Evolutionary conservation across 148 eudicot species (phyloP).

Genomic region (Mesembryanthemum crystallinum): DNA sequence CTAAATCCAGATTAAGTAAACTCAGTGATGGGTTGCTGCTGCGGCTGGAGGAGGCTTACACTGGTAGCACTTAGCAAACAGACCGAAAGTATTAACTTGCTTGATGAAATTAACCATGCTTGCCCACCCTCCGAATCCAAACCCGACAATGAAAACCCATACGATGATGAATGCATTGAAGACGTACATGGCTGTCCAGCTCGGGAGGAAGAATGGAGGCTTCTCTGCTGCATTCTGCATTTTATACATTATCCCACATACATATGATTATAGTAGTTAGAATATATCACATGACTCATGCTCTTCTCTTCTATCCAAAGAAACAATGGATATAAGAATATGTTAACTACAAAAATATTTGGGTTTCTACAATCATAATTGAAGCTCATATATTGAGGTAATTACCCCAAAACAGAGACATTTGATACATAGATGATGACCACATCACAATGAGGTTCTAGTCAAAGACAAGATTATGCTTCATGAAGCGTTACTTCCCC

Average conservation of each 20-base stretch:
- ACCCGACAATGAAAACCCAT: slow-evolving; percentile 48
- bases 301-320: neutral
- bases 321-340: too few species aligned
- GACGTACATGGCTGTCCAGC: slow-evolving; percentile 45
- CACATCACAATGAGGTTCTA: too few species aligned
- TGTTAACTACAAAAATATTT: too few species aligned
- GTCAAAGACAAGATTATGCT: too few species aligned
- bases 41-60: slow-evolving; percentile 12
- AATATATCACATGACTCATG: neutral
- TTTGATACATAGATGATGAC: too few species aligned
- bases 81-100: slow-evolving; percentile 11
- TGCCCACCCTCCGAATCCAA: slow-evolving; percentile 38
- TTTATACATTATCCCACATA: neutral
- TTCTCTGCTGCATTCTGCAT: slow-evolving; percentile 54
- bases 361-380: too few species aligned
- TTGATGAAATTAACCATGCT: slow-evolving; percentile 17
- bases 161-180: slow-evolving; percentile 37
- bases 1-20: neutral
- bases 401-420: too few species aligned
- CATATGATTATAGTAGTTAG: neutral
- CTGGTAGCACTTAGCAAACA: slow-evolving; percentile 23
- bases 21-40: slow-evolving; percentile 11
- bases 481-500: neutral
- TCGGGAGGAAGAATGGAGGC: slow-evolving; percentile 41
- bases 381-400: too few species aligned